Evolutionary conservation across 805 yeast species (phyloP).

Genomic region (Saccharomyces mikatae): DNA sequence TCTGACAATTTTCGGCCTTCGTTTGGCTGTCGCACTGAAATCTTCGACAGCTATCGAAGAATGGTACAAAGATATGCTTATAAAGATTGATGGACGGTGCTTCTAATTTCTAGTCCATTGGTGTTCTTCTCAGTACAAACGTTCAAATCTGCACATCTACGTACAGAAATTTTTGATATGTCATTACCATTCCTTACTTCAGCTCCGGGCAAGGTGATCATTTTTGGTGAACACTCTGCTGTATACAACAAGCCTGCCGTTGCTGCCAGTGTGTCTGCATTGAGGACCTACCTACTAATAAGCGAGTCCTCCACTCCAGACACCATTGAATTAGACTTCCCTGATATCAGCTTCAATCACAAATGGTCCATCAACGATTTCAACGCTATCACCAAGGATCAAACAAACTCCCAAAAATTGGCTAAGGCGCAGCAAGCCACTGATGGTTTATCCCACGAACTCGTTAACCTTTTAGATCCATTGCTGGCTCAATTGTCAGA

Average conservation of each 20-base stretch:
- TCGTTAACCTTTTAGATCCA: constrained; percentile 42
- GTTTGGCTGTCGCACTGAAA: background rate
- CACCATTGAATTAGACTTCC: constrained; percentile 60
- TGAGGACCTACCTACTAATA: constrained; percentile 75
- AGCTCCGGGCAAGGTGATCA: constrained; percentile 93
- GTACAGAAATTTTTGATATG: constrained; percentile 2
- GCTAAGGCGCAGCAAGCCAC: constrained; percentile 29
- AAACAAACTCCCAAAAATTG: constrained; percentile 7
- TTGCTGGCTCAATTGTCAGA: constrained; percentile 40
- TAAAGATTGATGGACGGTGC: background rate
- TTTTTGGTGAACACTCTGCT: constrained; percentile 96
- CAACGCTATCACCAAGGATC: constrained; percentile 11
- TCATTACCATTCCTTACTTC: constrained; percentile 61
- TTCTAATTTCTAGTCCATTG: background rate
- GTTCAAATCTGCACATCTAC: background rate
- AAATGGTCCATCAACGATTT: constrained; percentile 43
- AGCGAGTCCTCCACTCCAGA: constrained; percentile 35
- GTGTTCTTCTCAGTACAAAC: background rate
- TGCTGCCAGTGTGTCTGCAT: constrained; percentile 78
- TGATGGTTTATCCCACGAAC: constrained; percentile 51
- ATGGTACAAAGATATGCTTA: background rate
- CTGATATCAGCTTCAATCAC: constrained; percentile 64
- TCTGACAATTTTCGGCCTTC: background rate
- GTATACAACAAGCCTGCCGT: constrained; percentile 90
- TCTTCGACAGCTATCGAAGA: background rate